These are phyloP conservation scores for Clonostachys rhizophaga DNA, from an alignment of 2,329 filamentous ascomycete species.

Conservation along the genomic window DNA sequence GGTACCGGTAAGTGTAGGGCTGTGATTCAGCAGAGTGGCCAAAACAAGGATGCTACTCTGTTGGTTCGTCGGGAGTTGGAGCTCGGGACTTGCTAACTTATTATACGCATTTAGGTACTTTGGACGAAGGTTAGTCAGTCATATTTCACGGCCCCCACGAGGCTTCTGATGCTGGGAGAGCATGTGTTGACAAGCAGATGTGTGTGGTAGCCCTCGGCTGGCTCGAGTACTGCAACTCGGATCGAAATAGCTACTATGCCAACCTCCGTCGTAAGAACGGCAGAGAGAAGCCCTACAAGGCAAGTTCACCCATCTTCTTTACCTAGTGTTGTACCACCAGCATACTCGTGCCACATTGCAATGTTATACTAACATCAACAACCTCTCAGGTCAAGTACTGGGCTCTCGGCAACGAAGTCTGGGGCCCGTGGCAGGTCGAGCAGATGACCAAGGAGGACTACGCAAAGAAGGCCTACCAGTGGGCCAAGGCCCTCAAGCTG, in stretches of 20 bases:
- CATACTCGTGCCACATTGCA: too few relatives aligned
- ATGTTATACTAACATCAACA: neutral
- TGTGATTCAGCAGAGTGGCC: neutral
- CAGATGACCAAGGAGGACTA: slow-evolving; percentile 68
- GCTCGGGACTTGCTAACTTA: slow-evolving; percentile 1
- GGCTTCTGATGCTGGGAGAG: too few relatives aligned
- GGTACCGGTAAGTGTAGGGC: slow-evolving; percentile 53
- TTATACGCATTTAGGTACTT: slow-evolving; percentile 23
- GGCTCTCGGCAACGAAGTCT: slow-evolving; percentile 75
- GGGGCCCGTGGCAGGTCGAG: slow-evolving; percentile 63
- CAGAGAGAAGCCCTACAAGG: slow-evolving; percentile 67
- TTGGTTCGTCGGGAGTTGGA: too few relatives aligned
- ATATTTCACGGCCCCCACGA: neutral
- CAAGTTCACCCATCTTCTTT: too few relatives aligned
- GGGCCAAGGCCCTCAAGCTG: slow-evolving; percentile 69
- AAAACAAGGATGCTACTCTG: neutral
- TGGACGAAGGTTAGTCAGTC: slow-evolving; percentile 21
- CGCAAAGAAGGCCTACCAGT: slow-evolving; percentile 63
- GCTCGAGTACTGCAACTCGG: slow-evolving; percentile 84
- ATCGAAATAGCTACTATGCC: slow-evolving; percentile 72
- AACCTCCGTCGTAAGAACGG: slow-evolving; percentile 75
- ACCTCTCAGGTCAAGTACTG: slow-evolving; percentile 64
- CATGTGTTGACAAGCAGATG: neutral
- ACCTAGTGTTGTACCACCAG: too few relatives aligned
- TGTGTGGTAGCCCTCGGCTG: slow-evolving; percentile 53